Conservation (phyloP, 148 eudicot genomes). For the Pouteria glomerata region DNA sequence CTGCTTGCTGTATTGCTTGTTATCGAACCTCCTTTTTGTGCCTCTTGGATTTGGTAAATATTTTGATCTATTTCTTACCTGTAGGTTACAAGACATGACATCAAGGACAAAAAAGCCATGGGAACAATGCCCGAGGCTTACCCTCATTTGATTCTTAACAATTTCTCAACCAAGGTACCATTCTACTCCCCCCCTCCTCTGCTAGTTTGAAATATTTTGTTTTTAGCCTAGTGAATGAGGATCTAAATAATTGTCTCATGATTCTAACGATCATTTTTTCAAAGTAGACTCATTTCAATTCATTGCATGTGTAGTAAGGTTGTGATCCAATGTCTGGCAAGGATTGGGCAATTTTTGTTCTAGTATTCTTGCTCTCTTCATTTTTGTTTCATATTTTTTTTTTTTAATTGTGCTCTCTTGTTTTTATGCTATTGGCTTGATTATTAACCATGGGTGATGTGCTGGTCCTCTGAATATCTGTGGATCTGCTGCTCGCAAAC, state of each 20-base stretch:
- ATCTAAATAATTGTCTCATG: not conserved
- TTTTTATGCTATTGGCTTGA: constrained; percentile 4
- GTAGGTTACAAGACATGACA: constrained; percentile 96
- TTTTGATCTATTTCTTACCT: constrained; percentile 16
- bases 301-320: not conserved
- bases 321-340: not conserved
- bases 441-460: not conserved
- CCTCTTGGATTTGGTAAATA: constrained; percentile 3
- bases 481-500: constrained; percentile 13
- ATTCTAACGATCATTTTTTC: not conserved
- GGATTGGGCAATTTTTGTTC: not conserved
- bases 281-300: not conserved
- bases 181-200: not conserved
- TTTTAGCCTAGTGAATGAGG: not conserved
- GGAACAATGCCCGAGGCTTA: constrained; percentile 96
- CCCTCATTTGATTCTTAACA: constrained; percentile 80
- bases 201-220: not conserved
- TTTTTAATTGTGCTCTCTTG: not conserved
- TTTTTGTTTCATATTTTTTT: not conserved
- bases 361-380: too few relatives aligned
- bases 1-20: not conserved
- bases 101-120: constrained; percentile 84
- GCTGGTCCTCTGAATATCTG: constrained; percentile 6
- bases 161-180: constrained; percentile 72
- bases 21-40: not conserved